phyloP scores from a whole-genome alignment of 305 asterid genomes.

The Fraxinus xanthoxyloides region DNA sequence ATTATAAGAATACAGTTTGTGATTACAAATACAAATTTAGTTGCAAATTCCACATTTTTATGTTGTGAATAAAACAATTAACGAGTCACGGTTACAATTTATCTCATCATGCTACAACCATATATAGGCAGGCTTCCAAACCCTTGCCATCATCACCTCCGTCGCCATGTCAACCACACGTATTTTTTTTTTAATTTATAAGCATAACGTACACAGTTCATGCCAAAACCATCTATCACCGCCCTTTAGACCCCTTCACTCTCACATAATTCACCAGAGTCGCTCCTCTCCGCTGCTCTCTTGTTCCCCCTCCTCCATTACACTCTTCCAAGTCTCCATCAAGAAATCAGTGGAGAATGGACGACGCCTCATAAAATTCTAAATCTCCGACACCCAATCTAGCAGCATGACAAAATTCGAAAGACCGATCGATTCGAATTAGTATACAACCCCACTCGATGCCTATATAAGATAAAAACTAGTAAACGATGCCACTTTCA shows the following conservation, averaged over 20 bases:
- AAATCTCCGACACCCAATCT: neutral
- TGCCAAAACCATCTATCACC: neutral
- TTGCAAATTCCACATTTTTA: too few relatives aligned
- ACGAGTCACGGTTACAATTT: too few relatives aligned
- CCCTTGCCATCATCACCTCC: too few relatives aligned
- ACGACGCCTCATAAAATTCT: neutral
- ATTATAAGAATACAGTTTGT: too few relatives aligned
- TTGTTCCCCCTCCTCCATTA: neutral
- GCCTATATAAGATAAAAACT: neutral
- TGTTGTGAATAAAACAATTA: too few relatives aligned
- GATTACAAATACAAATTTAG: too few relatives aligned
- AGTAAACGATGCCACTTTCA: neutral
- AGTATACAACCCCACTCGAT: neutral
- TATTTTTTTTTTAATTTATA: too few relatives aligned
- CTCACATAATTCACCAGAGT: neutral
- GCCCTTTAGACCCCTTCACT: neutral
- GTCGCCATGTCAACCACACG: neutral
- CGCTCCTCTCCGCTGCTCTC: neutral
- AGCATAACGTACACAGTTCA: too few relatives aligned
- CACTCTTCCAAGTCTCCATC: neutral
- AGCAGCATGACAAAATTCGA: too few relatives aligned
- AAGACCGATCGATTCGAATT: neutral
- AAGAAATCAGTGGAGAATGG: neutral
- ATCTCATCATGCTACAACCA: neutral
- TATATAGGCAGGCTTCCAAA: too few relatives aligned